Conservation (phyloP, 371 early-diverging fungal species). For the Mucor velutinosus region DNA sequence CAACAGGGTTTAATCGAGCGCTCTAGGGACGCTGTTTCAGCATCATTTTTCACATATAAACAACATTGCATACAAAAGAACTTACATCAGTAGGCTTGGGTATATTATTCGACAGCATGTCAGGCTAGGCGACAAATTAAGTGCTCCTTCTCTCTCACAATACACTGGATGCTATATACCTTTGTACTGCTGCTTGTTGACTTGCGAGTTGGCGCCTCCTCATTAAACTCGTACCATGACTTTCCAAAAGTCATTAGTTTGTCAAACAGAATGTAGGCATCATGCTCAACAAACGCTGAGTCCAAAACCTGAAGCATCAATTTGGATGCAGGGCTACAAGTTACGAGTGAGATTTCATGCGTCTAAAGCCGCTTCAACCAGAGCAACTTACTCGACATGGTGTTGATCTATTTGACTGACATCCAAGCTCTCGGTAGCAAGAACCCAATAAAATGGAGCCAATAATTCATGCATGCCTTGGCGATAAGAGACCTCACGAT, state of each 20-base stretch:
- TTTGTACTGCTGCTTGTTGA: background rate
- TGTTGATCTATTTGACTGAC: background rate
- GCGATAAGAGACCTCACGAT: conserved; percentile 87
- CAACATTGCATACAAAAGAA: background rate
- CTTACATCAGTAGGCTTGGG: conserved; percentile 24
- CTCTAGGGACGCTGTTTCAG: conserved; percentile 1
- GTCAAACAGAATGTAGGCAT: conserved; percentile 80
- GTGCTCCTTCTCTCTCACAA: background rate
- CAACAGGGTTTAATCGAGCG: conserved; percentile 65
- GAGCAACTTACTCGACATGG: conserved; percentile 11
- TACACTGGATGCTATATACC: background rate
- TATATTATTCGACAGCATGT: conserved; percentile 12
- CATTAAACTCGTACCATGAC: conserved; percentile 84
- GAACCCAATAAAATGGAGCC: conserved; percentile 80
- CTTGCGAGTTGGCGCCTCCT: conserved; percentile 37
- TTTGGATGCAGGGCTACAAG: conserved; percentile 31
- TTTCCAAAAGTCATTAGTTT: conserved; percentile 81
- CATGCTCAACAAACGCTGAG: conserved; percentile 77
- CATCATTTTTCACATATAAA: background rate
- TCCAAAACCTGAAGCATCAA: conserved; percentile 41
- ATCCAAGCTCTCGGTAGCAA: conserved; percentile 64
- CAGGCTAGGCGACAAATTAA: conserved; percentile 8
- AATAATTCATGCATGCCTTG: conserved; percentile 98
- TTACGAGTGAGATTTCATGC: background rate
- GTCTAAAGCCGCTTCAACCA: background rate